Evolutionary conservation across 148 eudicot genomes (phyloP).

Genomic region (Cornus suecica): DNA sequence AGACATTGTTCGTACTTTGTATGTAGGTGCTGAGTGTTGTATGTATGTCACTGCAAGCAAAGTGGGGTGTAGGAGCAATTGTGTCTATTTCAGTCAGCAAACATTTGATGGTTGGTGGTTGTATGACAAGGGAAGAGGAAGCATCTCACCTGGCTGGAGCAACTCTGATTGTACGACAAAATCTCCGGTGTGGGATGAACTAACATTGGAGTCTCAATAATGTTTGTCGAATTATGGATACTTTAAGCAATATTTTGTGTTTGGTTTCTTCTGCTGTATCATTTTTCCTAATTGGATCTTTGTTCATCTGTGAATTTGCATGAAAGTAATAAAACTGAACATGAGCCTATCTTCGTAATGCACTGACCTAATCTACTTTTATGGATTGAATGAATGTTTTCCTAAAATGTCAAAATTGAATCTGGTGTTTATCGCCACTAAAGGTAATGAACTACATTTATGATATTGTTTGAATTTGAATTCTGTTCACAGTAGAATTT

Average conservation of each 20-base stretch:
- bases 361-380: too few relatives aligned
- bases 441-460: too few relatives aligned
- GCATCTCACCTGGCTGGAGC: slow-evolving; percentile 13
- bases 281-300: too few relatives aligned
- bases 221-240: not conserved
- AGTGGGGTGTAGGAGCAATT: slow-evolving; percentile 21
- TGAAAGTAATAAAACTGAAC: too few relatives aligned
- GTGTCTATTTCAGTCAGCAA: slow-evolving; percentile 20
- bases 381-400: too few relatives aligned
- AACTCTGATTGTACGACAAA: slow-evolving; percentile 6
- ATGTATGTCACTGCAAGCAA: slow-evolving; percentile 20
- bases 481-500: too few relatives aligned
- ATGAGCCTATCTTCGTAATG: too few relatives aligned
- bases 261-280: too few relatives aligned
- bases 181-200: slow-evolving; percentile 11
- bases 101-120: slow-evolving; percentile 21
- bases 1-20: slow-evolving; percentile 17
- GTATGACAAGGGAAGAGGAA: slow-evolving; percentile 24
- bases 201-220: not conserved
- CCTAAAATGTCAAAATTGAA: too few relatives aligned
- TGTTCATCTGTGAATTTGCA: too few relatives aligned
- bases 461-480: too few relatives aligned
- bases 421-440: too few relatives aligned
- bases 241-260: not conserved
- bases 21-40: slow-evolving; percentile 23